These are phyloP conservation scores for Fraxinus sp. DNA, from an alignment of 305 asterid genomes.

Conservation along the genomic window DNA sequence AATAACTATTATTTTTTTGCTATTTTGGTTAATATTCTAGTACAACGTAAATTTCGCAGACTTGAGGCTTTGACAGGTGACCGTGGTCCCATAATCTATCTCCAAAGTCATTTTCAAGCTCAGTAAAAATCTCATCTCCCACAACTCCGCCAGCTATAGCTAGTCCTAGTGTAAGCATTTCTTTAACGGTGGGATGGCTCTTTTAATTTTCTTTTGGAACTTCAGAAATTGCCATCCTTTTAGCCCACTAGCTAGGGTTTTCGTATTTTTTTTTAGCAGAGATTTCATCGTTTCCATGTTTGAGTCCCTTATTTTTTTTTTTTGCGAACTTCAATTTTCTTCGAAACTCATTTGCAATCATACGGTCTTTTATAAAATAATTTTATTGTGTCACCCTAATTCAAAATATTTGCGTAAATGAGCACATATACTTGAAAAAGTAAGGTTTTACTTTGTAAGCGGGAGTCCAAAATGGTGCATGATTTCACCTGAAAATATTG, in stretches of 20 bases:
- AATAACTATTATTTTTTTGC: not conserved
- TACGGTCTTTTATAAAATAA: too few relatives aligned
- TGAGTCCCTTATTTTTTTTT: too few relatives aligned
- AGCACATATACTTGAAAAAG: not conserved
- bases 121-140: conserved; percentile 22
- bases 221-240: not conserved
- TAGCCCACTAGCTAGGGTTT: not conserved
- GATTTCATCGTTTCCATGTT: not conserved
- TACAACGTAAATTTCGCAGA: conserved; percentile 39
- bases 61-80: conserved; percentile 20
- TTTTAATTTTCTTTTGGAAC: not conserved
- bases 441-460: not conserved
- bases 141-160: not conserved
- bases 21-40: conserved; percentile 39
- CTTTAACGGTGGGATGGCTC: not conserved
- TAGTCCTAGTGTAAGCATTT: conserved; percentile 15
- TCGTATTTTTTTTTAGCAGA: not conserved
- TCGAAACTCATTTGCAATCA: too few relatives aligned
- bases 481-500: not conserved
- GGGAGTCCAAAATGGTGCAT: not conserved
- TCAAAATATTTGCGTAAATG: not conserved
- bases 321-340: too few relatives aligned
- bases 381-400: too few relatives aligned
- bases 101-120: conserved; percentile 32
- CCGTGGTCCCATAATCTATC: conserved; percentile 33